Conservation (phyloP, 371 early-diverging fungal genomes). For the Zancudomyces culisetae region DNA sequence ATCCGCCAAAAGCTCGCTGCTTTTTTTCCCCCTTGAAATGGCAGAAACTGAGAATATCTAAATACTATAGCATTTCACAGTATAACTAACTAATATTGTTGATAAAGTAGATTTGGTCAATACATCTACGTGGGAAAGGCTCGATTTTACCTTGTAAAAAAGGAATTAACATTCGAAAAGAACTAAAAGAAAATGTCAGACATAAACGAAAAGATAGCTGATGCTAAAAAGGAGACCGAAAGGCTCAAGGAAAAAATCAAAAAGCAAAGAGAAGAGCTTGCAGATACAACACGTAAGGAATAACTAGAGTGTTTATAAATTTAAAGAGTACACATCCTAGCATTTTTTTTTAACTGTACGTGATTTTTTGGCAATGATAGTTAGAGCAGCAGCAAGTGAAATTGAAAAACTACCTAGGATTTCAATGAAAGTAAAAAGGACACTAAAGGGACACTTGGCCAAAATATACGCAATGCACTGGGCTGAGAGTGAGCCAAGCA, state of each 20-base stretch:
- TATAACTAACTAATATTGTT: too few species aligned
- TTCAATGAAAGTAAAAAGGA: constrained; percentile 84
- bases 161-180: too few species aligned
- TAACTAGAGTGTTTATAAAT: not conserved
- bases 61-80: too few species aligned
- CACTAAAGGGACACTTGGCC: constrained; percentile 92
- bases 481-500: constrained; percentile 81
- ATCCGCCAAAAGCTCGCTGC: too few species aligned
- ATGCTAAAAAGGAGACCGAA: constrained; percentile 87
- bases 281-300: constrained; percentile 79
- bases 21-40: too few species aligned
- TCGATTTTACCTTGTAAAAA: too few species aligned
- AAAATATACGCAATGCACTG: constrained; percentile 99
- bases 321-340: not conserved
- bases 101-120: too few species aligned
- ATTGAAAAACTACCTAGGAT: constrained; percentile 65
- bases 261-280: constrained; percentile 74
- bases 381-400: constrained; percentile 14
- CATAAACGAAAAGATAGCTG: constrained; percentile 74
- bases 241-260: constrained; percentile 85
- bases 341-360: not conserved
- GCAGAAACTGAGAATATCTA: too few species aligned
- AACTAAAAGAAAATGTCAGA: constrained; percentile 39
- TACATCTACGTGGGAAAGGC: too few species aligned
- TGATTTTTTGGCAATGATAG: not conserved